phyloP scores from a whole-genome alignment of 106 monocot species.

The Allium sativum region DNA sequence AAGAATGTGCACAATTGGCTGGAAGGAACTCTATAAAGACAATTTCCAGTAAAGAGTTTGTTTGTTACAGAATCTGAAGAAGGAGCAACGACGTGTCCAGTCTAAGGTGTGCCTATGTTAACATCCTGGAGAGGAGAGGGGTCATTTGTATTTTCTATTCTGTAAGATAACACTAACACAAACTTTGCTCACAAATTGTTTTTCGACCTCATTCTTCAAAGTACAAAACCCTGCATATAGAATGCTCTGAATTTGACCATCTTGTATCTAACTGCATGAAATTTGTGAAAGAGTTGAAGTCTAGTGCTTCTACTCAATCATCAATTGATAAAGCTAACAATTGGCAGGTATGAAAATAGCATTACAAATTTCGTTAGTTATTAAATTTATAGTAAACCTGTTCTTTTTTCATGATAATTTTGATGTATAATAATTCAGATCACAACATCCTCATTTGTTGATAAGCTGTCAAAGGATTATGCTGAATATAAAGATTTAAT shows the following conservation, averaged over 20 bases:
- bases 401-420: neutral
- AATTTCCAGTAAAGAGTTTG: conserved; percentile 14
- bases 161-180: neutral
- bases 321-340: conserved; percentile 31
- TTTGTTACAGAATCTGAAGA: conserved; percentile 27
- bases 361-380: neutral
- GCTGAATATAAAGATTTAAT: conserved; percentile 62
- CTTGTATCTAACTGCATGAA: conserved; percentile 18
- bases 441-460: conserved; percentile 46
- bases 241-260: conserved; percentile 34
- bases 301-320: conserved; percentile 11
- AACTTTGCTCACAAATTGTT: conserved; percentile 46
- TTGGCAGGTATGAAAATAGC: conserved; percentile 59
- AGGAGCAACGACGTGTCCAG: conserved; percentile 26
- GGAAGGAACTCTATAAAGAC: too few species aligned
- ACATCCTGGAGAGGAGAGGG: too few species aligned
- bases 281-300: conserved; percentile 22
- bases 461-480: conserved; percentile 51
- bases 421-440: conserved; percentile 22
- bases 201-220: conserved; percentile 56
- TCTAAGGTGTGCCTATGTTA: conserved; percentile 57
- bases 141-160: neutral
- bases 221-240: conserved; percentile 32
- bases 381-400: neutral
- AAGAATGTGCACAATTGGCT: too few species aligned